A percentile compares a stretch with the other conserved stretches of the same genome.
These are phyloP conservation scores for Phytopythium ostracodes DNA, from an alignment of 352 stramenopile species.

Conservation along the genomic window DNA sequence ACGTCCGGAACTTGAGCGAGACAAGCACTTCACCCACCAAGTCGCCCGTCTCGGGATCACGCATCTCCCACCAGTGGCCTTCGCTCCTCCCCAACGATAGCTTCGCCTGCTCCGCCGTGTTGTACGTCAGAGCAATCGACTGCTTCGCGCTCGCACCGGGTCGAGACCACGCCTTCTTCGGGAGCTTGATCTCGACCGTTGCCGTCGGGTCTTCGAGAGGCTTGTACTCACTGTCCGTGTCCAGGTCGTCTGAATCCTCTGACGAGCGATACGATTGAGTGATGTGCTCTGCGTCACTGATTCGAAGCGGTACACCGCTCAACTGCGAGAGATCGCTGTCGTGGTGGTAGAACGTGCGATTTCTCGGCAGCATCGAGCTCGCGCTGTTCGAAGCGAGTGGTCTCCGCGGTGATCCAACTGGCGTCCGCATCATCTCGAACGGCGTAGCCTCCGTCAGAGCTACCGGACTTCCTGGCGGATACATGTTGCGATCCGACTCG, in stretches of 20 bases:
- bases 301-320: constrained; percentile 27
- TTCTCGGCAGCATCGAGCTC: constrained; percentile 25
- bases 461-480: constrained; percentile 40
- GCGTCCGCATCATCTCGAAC: constrained; percentile 69
- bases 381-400: constrained; percentile 23
- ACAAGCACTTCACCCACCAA: constrained; percentile 79
- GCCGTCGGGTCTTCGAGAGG: constrained; percentile 32
- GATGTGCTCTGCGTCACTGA: constrained; percentile 63
- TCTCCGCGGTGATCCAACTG: constrained; percentile 33
- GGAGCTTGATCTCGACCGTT: constrained; percentile 78
- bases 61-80: constrained; percentile 84
- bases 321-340: constrained; percentile 42
- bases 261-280: constrained; percentile 72
- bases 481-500: constrained; percentile 27
- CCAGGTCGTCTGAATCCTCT: constrained; percentile 38
- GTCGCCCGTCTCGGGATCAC: constrained; percentile 66
- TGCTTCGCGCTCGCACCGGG: constrained; percentile 58
- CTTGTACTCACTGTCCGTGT: constrained; percentile 21
- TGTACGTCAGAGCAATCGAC: constrained; percentile 77
- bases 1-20: constrained; percentile 77
- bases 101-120: constrained; percentile 65
- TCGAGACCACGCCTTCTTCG: constrained; percentile 78
- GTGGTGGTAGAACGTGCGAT: constrained; percentile 40
- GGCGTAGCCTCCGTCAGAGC: constrained; percentile 46
- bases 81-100: constrained; percentile 66